Conservation (phyloP, 768 basidiomycete genomes). For the Boletus subparvulus region DNA sequence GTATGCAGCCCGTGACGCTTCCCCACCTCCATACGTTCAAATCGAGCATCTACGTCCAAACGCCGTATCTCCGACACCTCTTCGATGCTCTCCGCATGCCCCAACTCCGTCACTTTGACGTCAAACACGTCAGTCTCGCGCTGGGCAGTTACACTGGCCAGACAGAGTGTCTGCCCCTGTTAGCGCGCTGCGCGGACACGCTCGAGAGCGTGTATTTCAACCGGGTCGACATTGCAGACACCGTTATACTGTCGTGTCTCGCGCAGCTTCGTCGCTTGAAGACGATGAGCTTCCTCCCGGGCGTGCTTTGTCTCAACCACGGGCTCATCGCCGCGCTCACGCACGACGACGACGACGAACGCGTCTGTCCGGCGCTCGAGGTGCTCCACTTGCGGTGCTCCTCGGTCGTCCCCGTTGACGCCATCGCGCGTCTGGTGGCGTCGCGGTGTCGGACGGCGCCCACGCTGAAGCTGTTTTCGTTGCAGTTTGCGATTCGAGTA, state of each 20-base stretch:
- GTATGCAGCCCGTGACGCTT: conserved; percentile 25
- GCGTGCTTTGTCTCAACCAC: conserved; percentile 33
- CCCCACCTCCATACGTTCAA: conserved; percentile 29
- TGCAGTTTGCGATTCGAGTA: conserved; percentile 33
- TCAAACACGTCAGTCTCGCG: conserved; percentile 31
- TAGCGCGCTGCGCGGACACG: conserved; percentile 26
- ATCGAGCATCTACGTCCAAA: conserved; percentile 27
- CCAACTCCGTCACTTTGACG: conserved; percentile 23
- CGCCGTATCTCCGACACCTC: conserved; percentile 21
- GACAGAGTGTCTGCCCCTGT: conserved; percentile 28
- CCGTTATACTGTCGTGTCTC: conserved; percentile 20
- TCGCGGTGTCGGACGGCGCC: conserved; percentile 20
- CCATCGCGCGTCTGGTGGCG: conserved; percentile 23
- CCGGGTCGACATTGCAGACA: conserved; percentile 26
- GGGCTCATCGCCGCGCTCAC: conserved; percentile 28
- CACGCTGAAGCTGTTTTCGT: conserved; percentile 17
- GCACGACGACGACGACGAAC: background rate
- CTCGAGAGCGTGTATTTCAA: conserved; percentile 27
- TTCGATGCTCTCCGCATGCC: conserved; percentile 30
- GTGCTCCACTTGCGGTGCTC: conserved; percentile 27
- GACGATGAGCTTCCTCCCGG: conserved; percentile 23
- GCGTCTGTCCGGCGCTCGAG: conserved; percentile 26
- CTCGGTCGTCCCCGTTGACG: conserved; percentile 21
- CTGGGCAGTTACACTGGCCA: conserved; percentile 28
- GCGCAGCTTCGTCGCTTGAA: conserved; percentile 17